Evolutionary conservation across 2,329 filamentous ascomycete species (phyloP), one percentile per base, ranked within the genome.

Genomic region (Penicillium freii): DNA sequence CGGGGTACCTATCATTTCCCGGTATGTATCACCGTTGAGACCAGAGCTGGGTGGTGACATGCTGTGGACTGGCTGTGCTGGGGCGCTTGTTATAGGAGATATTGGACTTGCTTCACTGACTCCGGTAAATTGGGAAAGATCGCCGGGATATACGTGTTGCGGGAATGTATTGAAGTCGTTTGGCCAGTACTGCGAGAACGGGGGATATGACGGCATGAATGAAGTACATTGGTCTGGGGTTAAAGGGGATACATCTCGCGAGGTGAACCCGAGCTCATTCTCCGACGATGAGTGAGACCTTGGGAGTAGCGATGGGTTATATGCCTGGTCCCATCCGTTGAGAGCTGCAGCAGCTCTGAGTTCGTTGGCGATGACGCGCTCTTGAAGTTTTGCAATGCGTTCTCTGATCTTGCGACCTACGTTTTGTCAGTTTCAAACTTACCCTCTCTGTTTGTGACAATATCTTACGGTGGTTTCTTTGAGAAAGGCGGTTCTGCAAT

Each of bases 321-420:
- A 66, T 5, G 61, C 47, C 36, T 64, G 67, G 25, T 68, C 64
- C 70, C 69, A 72, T 23, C 68, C 65, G 36, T 70, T 66, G 2
- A 70, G 52, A 23, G 56, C 65, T 3, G 70, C 69, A 1, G 67
- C 66, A 1, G 70, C 70, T 48, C 67, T 61, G 1, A 73, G 64
- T 47, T 73, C 70, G 50, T 69, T 73, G 8, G 70, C 71, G 11
- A 73, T 69, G 5, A 73, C 71, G 2, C 70, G 69, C 36, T 73
- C 71, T 56, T 73, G 71, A 2, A 73, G 66, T 50, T 72, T 73
- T 19, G 70, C 68, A 44, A 73, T 72, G 6, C 71, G 68, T 31
- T 73, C 71, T 44, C 71, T 62, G 36, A 72, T 72, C 34, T 73
- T 73, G 29, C 70, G 66, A 7, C 71, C 71, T 73, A 4, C 0